phyloP scores from a whole-genome alignment of 768 basidiomycete species.

The Tulasnella sp. region DNA sequence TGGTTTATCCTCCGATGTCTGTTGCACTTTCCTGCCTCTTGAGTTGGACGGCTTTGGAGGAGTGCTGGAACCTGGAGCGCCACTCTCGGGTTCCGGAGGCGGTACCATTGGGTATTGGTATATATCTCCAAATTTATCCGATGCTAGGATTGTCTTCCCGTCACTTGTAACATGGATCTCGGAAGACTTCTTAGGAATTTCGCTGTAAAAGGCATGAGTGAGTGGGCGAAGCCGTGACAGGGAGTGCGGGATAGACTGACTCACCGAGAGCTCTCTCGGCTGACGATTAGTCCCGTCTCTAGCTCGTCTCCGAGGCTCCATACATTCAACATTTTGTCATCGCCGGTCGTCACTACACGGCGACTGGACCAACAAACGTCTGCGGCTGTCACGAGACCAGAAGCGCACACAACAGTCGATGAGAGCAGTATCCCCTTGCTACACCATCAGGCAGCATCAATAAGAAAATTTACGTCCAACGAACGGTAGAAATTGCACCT shows the following conservation, averaged over 20 bases:
- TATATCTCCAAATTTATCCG: constrained; percentile 94
- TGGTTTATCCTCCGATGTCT: constrained; percentile 53
- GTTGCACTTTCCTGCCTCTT: constrained; percentile 23
- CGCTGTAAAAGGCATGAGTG: constrained; percentile 32
- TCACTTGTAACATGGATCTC: constrained; percentile 49
- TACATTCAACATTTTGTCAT: constrained; percentile 72
- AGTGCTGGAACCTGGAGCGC: constrained; percentile 14
- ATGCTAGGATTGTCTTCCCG: constrained; percentile 56
- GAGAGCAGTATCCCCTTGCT: not conserved
- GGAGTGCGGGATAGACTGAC: constrained; percentile 14
- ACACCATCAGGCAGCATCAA: not conserved
- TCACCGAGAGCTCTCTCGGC: constrained; percentile 52
- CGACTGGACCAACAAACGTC: not conserved
- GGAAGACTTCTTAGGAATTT: constrained; percentile 76
- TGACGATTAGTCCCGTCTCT: constrained; percentile 22
- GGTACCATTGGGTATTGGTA: constrained; percentile 43
- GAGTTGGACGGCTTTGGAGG: not conserved
- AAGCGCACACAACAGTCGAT: not conserved
- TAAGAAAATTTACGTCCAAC: not conserved
- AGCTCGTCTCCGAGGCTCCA: constrained; percentile 45
- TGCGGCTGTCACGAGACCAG: not conserved
- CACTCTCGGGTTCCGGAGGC: constrained; percentile 20
- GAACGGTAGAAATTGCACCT: not conserved
- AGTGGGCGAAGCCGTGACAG: not conserved
- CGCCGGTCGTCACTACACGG: constrained; percentile 23